Conservation (phyloP, 1,139 yeast species). For the Taphrina confusa region DNA sequence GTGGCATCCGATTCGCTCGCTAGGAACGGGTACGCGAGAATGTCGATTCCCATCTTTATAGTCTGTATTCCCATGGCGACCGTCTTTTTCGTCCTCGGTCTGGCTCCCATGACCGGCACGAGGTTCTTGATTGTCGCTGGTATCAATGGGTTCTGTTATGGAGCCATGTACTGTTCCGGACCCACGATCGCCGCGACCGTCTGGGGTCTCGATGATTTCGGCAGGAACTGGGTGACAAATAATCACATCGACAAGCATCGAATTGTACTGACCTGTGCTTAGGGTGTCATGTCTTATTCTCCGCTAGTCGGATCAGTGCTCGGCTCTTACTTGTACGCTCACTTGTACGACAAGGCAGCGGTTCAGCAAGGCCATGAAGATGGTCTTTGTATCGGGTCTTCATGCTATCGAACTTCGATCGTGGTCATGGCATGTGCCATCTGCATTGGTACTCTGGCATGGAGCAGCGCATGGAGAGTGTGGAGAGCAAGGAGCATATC, state of each 20-base stretch:
- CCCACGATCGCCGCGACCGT: conserved; percentile 28
- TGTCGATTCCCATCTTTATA: background rate
- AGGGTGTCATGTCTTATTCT: conserved; percentile 27
- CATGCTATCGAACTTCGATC: conserved; percentile 12
- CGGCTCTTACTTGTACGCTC: conserved; percentile 27
- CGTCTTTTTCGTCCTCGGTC: conserved; percentile 7
- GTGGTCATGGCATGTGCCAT: background rate
- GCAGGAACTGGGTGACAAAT: conserved; percentile 22
- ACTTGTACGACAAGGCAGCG: conserved; percentile 17
- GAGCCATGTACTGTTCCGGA: conserved; percentile 18
- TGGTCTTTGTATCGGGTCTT: conserved; percentile 4
- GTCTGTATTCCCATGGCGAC: conserved; percentile 2
- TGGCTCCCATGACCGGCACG: background rate
- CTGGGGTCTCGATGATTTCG: conserved; percentile 28
- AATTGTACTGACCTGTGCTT: background rate
- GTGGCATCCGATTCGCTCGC: conserved; percentile 16
- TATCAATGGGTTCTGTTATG: conserved; percentile 25
- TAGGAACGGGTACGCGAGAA: conserved; percentile 9
- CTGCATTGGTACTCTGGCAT: background rate
- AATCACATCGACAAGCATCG: background rate
- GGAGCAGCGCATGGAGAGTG: conserved; percentile 22
- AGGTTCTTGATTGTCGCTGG: conserved; percentile 9
- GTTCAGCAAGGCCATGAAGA: background rate
- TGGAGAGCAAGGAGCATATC: conserved; percentile 14
- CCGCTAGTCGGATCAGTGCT: conserved; percentile 27